phyloP scores from a whole-genome alignment of 495 filamentous ascomycete genomes.

The Penicillium steckii region DNA sequence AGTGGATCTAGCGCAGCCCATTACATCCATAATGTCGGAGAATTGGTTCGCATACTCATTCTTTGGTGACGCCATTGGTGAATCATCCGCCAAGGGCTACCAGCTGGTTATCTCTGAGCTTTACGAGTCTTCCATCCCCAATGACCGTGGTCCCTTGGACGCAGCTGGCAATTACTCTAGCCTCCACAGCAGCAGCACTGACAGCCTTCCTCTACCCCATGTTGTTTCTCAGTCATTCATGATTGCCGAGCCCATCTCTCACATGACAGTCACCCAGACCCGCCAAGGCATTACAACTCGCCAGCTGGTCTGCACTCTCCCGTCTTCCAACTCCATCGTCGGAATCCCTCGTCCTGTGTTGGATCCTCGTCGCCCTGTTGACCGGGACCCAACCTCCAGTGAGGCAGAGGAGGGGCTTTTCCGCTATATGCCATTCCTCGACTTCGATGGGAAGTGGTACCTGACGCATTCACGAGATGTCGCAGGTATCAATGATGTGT shows the following conservation, averaged over 20 bases:
- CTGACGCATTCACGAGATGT: slow-evolving; percentile 84
- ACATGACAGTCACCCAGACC: slow-evolving; percentile 82
- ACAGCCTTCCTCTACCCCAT: slow-evolving; percentile 53
- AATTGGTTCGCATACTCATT: slow-evolving; percentile 97
- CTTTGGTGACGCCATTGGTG: slow-evolving; percentile 55
- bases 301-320: slow-evolving; percentile 74
- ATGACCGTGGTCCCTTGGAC: slow-evolving; percentile 81
- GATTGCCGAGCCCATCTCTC: slow-evolving; percentile 70
- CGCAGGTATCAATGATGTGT: slow-evolving; percentile 66
- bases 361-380: slow-evolving; percentile 86
- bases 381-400: slow-evolving; percentile 72
- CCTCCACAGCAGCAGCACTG: slow-evolving; percentile 49
- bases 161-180: slow-evolving; percentile 69
- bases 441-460: slow-evolving; percentile 80
- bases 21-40: slow-evolving; percentile 77
- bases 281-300: slow-evolving; percentile 89
- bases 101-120: slow-evolving; percentile 85
- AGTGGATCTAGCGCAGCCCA: slow-evolving; percentile 72
- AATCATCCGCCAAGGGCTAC: slow-evolving; percentile 72
- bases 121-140: slow-evolving; percentile 78
- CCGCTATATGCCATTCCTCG: slow-evolving; percentile 70
- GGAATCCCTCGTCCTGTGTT: slow-evolving; percentile 75
- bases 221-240: slow-evolving; percentile 78
- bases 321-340: slow-evolving; percentile 67
- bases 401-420: slow-evolving; percentile 84